phyloP scores from a whole-genome alignment of 23 red algal species.

The Gracilaria domingensis region DNA sequence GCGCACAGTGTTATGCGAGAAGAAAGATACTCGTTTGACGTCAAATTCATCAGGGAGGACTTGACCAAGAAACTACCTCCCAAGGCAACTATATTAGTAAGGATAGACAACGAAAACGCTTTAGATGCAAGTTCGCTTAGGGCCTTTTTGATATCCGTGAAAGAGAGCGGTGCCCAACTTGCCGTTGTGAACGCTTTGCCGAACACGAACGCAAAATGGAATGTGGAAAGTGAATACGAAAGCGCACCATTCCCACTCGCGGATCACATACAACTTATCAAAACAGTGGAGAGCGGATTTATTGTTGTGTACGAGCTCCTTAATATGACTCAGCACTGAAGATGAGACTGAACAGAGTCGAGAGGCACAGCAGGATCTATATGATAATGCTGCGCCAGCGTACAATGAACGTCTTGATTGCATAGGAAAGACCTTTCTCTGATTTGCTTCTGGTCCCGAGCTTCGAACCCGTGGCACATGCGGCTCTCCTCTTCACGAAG shows the following conservation, averaged over 20 bases:
- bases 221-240: too few species aligned
- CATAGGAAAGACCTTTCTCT: too few species aligned
- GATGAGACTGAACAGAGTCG: not conserved
- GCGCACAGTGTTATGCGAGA: not conserved
- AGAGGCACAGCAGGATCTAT: not conserved
- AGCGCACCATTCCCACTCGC: not conserved
- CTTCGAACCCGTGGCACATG: too few species aligned
- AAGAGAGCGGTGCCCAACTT: constrained; percentile 2
- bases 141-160: not conserved
- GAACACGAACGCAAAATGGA: not conserved
- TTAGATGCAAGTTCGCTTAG: not conserved
- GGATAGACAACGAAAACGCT: not conserved
- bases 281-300: not conserved
- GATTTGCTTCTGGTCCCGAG: too few species aligned
- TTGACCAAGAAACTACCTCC: not conserved
- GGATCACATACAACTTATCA: constrained; percentile 7
- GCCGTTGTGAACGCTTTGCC: constrained; percentile 8
- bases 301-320: constrained; percentile 3
- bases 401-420: too few species aligned
- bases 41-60: constrained; percentile 1
- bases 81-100: constrained; percentile 4
- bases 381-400: too few species aligned
- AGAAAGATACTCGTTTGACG: not conserved
- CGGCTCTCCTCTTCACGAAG: too few species aligned
- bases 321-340: not conserved